Conservation (phyloP, 805 yeast genomes). For the Starmerella ratchasimensis region DNA sequence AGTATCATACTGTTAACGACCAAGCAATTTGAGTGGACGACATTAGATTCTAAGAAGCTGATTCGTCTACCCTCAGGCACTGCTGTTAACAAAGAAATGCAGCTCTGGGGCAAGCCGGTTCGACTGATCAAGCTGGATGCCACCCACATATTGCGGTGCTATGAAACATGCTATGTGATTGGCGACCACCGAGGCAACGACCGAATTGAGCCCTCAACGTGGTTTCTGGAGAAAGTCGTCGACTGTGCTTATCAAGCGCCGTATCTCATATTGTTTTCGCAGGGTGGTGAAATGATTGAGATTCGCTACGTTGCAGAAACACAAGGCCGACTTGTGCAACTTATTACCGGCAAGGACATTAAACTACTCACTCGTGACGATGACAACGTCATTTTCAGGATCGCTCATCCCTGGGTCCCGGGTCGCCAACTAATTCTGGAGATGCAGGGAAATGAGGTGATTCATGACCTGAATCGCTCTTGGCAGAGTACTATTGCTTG, state of each 20-base stretch:
- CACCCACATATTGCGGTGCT: constrained; percentile 44
- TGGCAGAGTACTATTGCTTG: too few species aligned
- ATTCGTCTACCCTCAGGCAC: constrained; percentile 38
- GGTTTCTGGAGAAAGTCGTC: constrained; percentile 28
- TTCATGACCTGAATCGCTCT: constrained; percentile 8
- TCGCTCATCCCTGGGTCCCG: constrained; percentile 53
- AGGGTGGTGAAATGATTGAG: constrained; percentile 48
- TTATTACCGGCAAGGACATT: constrained; percentile 58
- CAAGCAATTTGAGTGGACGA: constrained; percentile 52
- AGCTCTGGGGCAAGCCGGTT: constrained; percentile 29
- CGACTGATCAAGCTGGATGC: constrained; percentile 42
- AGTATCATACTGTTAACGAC: constrained; percentile 47
- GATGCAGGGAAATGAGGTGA: constrained; percentile 19
- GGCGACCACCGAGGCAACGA: constrained; percentile 37
- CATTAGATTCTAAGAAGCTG: constrained; percentile 43
- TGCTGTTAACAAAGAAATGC: constrained; percentile 11
- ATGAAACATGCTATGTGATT: constrained; percentile 56
- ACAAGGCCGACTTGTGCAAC: constrained; percentile 35
- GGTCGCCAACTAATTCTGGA: constrained; percentile 49
- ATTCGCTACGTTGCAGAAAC: constrained; percentile 39
- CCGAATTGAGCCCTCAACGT: constrained; percentile 31
- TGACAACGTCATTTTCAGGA: constrained; percentile 30
- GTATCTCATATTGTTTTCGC: constrained; percentile 39
- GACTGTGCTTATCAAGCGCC: constrained; percentile 30
- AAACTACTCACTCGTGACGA: constrained; percentile 30